Evolutionary conservation across 2,329 filamentous ascomycete genomes (phyloP), one percentile per base, ranked within the genome.

Genomic region (Penicillium palitans): DNA sequence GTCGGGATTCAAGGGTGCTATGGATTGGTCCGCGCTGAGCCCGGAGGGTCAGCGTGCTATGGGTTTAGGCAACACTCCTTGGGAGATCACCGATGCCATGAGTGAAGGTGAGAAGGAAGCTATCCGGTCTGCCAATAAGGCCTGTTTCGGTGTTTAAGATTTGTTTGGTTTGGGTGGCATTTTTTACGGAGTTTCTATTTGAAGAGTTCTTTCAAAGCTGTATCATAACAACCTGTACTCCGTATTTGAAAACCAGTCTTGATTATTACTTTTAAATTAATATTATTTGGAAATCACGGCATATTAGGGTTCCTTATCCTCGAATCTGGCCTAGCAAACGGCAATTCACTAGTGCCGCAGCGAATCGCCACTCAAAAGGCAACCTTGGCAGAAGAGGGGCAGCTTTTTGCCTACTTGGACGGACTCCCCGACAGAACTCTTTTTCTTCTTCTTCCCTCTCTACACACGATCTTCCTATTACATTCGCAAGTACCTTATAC

Each of bases 1-100:
- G 59, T 52, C 55, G 6, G 76, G 75, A 2, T 79, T 79, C 56
- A 56, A 69, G 24, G 75, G 74, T 8, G 70, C 71, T 9, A 60
- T 76, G 39, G 68, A 78, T 45, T 79, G 77, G 76, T 66, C 67
- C 3, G 64, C 68, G 0, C 10, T 83, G 25, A 75, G 72, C 8
- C 69, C 72, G 0, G 81, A 83, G 7, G 84, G 81, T 1, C 76
- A 80, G 63, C 76, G 78, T 58, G 83, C 81, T 0, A 84, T 87
- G 78, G 85, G 85, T 0, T 66, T 87, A 61, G 77, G 77, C 15
- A 69, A 72, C 47, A 74, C 73, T 52, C 82, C 75, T 64, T 84
- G 86, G 75, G 76, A 78, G 47, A 73, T 78, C 31, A 79, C 73
- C 3, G 68, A 71, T 2, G 78, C 74, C 2, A 74, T 86, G 73